phyloP scores from a whole-genome alignment of 2,329 filamentous ascomycete species.

The Alternaria sp. region DNA sequence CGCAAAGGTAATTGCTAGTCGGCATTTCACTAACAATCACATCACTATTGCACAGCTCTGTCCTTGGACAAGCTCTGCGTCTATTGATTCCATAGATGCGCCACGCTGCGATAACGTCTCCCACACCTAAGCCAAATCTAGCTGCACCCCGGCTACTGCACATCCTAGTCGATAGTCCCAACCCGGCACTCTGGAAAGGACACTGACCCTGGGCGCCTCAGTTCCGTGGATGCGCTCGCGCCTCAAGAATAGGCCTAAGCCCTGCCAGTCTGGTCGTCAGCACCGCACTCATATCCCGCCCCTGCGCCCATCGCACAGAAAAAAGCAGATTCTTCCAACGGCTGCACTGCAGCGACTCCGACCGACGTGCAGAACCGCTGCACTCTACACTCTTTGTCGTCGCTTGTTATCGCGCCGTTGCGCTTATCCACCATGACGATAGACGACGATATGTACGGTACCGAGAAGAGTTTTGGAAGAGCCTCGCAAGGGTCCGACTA shows the following conservation, averaged over 20 bases:
- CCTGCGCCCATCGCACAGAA: slow-evolving; percentile 1
- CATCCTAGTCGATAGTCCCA: slow-evolving; percentile 1
- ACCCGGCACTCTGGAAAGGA: slow-evolving; percentile 17
- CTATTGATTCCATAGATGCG: neutral
- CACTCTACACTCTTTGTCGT: slow-evolving; percentile 11
- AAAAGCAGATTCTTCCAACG: slow-evolving; percentile 8
- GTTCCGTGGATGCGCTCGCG: slow-evolving; percentile 10
- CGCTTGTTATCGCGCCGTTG: slow-evolving; percentile 6
- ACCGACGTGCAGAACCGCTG: slow-evolving; percentile 30
- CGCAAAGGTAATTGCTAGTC: neutral
- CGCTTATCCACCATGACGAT: slow-evolving; percentile 30
- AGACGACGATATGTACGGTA: slow-evolving; percentile 47
- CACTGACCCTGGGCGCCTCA: slow-evolving; percentile 14
- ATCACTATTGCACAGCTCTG: neutral
- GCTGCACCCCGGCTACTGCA: slow-evolving; percentile 8
- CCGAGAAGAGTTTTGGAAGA: slow-evolving; percentile 49
- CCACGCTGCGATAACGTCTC: slow-evolving; percentile 15
- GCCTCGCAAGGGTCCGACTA: slow-evolving; percentile 44
- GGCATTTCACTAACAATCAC: neutral
- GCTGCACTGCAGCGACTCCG: slow-evolving; percentile 22
- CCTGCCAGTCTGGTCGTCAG: slow-evolving; percentile 14
- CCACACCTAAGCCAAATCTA: slow-evolving; percentile 10
- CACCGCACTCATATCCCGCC: slow-evolving; percentile 12
- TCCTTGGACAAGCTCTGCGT: neutral
- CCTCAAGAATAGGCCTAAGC: slow-evolving; percentile 19